Evolutionary conservation across 768 basidiomycete species (phyloP), one percentile per base, ranked within the genome.

Genomic region (Boletus rubescentipes): DNA sequence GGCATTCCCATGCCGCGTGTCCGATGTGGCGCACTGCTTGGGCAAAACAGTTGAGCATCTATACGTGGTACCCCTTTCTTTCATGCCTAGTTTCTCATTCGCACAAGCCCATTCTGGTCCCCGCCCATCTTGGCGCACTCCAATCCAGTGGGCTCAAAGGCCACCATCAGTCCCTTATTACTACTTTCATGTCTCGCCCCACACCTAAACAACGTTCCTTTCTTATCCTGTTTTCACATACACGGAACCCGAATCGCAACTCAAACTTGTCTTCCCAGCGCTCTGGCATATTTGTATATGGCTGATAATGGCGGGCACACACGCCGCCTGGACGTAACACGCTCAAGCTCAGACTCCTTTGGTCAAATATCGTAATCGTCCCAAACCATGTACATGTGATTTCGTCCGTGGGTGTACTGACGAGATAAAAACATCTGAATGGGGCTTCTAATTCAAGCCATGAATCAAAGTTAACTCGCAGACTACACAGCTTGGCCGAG

Each of bases 381-480:
- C 46, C 20, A 23, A 34, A 35, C 42, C 20, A 43, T 35, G 23
- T 51, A 30, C 48, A 34, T 60, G 49, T 41, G 36, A 34, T 5
- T 11, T 40, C 15, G 42, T 52, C 48, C 55, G 53, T 59, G 65
- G 42, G 45, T 29, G 26, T 11, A 37, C 57, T 37, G 36, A 16
- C 40, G 37, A 31, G 32, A 36, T 40, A 57, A 52, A n/a, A 35
- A 34, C 43, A 62, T 43, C 48, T 38, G 32, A 50, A 50, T 51
- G 47, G 50, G 35, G 29, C 46, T 57, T 51, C 62, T 53, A 51
- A 57, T 64, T 64, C 51, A 6, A 64, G 59, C 9, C 36, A 18
- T 51, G 18, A 42, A 55, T 61, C 60, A 64, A 60, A 48, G 65
- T 65, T 65, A 56, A 52, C 60, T 62, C 54, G 45, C 45, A 51